phyloP scores from a whole-genome alignment of 2,329 filamentous ascomycete species.

The Chlorencoelia australis region DNA sequence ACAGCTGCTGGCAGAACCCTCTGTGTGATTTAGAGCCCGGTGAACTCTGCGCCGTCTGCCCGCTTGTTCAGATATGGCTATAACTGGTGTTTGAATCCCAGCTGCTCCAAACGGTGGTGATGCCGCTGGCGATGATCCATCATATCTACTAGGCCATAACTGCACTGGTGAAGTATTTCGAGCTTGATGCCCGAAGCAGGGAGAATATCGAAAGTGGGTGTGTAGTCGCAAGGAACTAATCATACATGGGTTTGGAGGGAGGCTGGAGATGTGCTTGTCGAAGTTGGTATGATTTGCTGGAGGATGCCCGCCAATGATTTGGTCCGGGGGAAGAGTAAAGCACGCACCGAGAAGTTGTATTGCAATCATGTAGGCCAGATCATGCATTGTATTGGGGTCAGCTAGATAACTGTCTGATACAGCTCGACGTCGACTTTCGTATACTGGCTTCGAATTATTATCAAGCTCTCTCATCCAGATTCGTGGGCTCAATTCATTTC shows the following conservation, averaged over 20 bases:
- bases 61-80: constrained; percentile 2
- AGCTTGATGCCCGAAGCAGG: constrained; percentile 25
- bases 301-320: constrained; percentile 6
- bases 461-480: constrained; percentile 12
- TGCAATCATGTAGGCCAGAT: constrained; percentile 24
- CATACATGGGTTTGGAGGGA: constrained; percentile 19
- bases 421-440: constrained; percentile 11
- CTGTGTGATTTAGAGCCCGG: constrained; percentile 9
- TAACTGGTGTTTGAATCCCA: constrained; percentile 7
- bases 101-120: constrained; percentile 4
- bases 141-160: constrained; percentile 15
- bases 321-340: constrained; percentile 24
- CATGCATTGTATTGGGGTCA: constrained; percentile 13
- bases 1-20: constrained; percentile 6
- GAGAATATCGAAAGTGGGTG: constrained; percentile 25
- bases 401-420: constrained; percentile 19
- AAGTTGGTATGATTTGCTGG: constrained; percentile 9
- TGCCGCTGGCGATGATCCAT: constrained; percentile 9
- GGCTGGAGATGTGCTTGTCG: constrained; percentile 2
- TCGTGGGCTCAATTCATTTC: constrained; percentile 5
- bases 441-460: constrained; percentile 5
- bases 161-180: constrained; percentile 23
- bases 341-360: constrained; percentile 25
- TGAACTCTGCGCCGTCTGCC: constrained; percentile 3
- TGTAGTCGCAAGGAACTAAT: constrained; percentile 27